Base-by-base conservation (phyloP, 2,329 filamentous ascomycete species). In the Talaromyces islandicus region DNA sequence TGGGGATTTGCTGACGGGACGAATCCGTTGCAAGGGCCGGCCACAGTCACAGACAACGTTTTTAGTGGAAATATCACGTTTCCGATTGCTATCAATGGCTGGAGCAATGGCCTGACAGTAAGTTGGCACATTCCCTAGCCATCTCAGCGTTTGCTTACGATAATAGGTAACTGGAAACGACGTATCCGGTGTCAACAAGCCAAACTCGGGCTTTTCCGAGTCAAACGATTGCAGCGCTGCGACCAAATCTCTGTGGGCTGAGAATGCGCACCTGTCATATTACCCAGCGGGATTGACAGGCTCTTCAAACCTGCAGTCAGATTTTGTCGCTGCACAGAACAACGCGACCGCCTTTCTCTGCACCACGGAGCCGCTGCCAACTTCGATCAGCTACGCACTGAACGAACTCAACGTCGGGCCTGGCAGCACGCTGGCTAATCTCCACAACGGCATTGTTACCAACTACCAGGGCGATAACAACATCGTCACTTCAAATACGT, bases 301-400 rank as follows among this genome's bases (percentile, higher is more conserved):
- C 9, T 24, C 59, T 14, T 52, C 30, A 3, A 38, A 58, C 41
- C 27, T 61, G 5, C 59, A 61, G 35, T 46, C 46, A 7, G 52
- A 41, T 17, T 61, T 61, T n/a, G 50, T 61, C 14, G 54, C 32
- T n/a, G 50, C 56, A 12, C 3, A 19, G 17, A 27, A n/a, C 35
- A 61, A 61, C 56, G 56, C 48, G 7, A 58, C 59, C 3, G 54
- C 58, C 4, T 61, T 61, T 48, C 58, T 61, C 50, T 61, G 59
- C 30, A 57, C 59, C n/a, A 55, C 59, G 0, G 51, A 14, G 30
- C 58, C 7, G 14, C 30, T 54, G 11, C 51, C 51, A 30, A 25
- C 58, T 0, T 52, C 54, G 4, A 19, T 52, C 30, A 53, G 54
- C 54, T 60, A 57, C 24, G 58, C 30, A 11, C 30, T 52, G 32